Conservation (phyloP, 192 early-diverging fungal genomes). For the Pilaira anomala region DNA sequence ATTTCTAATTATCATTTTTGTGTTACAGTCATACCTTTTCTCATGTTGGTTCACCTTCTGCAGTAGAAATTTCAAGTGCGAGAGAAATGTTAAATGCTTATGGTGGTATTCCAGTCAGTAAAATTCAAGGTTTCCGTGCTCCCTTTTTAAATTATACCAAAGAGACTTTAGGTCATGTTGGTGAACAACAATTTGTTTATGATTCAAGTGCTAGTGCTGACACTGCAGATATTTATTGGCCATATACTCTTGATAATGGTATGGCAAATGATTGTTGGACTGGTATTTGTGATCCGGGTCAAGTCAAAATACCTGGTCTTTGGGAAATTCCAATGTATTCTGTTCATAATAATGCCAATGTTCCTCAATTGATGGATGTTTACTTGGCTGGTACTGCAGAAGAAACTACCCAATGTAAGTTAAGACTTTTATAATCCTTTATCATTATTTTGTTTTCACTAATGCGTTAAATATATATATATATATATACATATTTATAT, state of each 20-base stretch:
- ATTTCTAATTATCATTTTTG: neutral
- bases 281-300: constrained; percentile 38
- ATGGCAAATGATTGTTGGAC: constrained; percentile 55
- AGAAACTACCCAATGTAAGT: constrained; percentile 39
- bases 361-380: constrained; percentile 45
- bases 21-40: constrained; percentile 30
- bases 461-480: neutral
- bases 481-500: no score
- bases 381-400: constrained; percentile 41
- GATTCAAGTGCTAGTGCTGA: constrained; percentile 51
- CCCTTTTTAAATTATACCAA: constrained; percentile 55
- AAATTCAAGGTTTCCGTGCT: constrained; percentile 64
- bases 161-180: constrained; percentile 41
- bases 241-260: constrained; percentile 67
- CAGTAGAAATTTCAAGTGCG: constrained; percentile 40
- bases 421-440: neutral
- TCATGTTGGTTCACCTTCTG: constrained; percentile 32
- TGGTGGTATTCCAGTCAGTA: constrained; percentile 53
- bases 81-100: constrained; percentile 46
- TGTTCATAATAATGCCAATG: constrained; percentile 38
- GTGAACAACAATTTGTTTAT: constrained; percentile 43
- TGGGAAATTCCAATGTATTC: constrained; percentile 68
- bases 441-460: no score
- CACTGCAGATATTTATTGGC: constrained; percentile 49
- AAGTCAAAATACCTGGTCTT: constrained; percentile 45